Evolutionary conservation across 164 flowering plant species (phyloP).

Genomic region (Taxillus chinensis): DNA sequence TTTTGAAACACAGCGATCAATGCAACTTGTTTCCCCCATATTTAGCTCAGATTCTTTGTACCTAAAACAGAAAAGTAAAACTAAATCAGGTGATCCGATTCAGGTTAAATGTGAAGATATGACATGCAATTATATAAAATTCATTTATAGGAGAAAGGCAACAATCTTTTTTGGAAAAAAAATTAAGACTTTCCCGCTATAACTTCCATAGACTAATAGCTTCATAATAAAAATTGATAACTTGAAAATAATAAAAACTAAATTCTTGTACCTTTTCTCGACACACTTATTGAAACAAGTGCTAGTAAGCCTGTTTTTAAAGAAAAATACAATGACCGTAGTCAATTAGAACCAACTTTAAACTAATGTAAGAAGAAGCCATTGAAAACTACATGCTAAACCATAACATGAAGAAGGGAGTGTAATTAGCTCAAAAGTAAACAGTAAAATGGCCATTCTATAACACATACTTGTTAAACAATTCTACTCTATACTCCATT

Average conservation of each 20-base stretch:
- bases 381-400: background rate
- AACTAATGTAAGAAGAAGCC: background rate
- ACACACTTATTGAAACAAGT: constrained; percentile 84
- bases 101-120: background rate
- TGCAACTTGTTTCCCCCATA: constrained; percentile 97
- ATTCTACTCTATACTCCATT: constrained; percentile 85
- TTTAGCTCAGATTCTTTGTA: constrained; percentile 89
- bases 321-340: background rate
- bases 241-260: background rate
- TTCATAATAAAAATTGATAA: background rate
- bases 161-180: background rate
- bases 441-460: background rate
- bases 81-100: background rate
- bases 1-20: constrained; percentile 94
- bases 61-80: constrained; percentile 25
- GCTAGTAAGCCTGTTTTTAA: constrained; percentile 65
- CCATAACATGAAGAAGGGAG: background rate
- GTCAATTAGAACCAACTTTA: background rate
- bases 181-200: background rate
- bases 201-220: background rate
- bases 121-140: background rate
- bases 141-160: background rate
- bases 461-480: constrained; percentile 64
- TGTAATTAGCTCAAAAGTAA: background rate
- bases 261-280: constrained; percentile 56